A percentile compares a stretch with the other conserved stretches of the same genome.
Evolutionary conservation across 768 basidiomycete genomes (phyloP).

Genomic region (Clathrus columnatus): DNA sequence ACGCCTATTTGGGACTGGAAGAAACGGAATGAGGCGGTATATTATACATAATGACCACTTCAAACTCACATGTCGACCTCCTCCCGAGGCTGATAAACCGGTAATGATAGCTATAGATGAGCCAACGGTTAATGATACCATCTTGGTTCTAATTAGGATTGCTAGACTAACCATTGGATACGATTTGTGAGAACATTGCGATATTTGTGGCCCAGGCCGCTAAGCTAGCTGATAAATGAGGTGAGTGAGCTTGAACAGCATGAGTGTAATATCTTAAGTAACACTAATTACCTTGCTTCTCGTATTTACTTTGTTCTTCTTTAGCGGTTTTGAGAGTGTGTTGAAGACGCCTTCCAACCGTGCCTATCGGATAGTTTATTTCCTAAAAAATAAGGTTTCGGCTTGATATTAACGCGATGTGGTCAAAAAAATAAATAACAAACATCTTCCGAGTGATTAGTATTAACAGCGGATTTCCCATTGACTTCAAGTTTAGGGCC

Average conservation of each 20-base stretch:
- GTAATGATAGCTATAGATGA: constrained; percentile 1
- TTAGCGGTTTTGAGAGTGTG: constrained; percentile 45
- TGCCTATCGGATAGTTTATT: too few species aligned
- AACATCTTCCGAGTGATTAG: neutral
- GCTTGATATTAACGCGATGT: too few species aligned
- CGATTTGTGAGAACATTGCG: constrained; percentile 12
- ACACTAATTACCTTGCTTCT: constrained; percentile 32
- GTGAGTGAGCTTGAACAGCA: constrained; percentile 18
- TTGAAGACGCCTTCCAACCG: constrained; percentile 42
- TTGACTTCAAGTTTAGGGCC: neutral
- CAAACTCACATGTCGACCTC: neutral
- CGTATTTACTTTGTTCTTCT: constrained; percentile 38
- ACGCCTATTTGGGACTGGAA: constrained; percentile 5
- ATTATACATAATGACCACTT: neutral
- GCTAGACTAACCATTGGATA: constrained; percentile 1
- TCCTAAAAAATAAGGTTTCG: too few species aligned
- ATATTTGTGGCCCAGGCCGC: constrained; percentile 19
- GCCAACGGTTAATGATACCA: too few species aligned
- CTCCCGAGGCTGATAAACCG: constrained; percentile 1
- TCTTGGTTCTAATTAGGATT: neutral
- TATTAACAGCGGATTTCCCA: neutral
- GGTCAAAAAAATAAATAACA: too few species aligned
- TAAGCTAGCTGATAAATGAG: constrained; percentile 20
- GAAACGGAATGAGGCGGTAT: neutral
- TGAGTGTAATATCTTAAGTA: constrained; percentile 15